Conservation (phyloP, 768 basidiomycete genomes). For the Rhizopogon rudus region DNA sequence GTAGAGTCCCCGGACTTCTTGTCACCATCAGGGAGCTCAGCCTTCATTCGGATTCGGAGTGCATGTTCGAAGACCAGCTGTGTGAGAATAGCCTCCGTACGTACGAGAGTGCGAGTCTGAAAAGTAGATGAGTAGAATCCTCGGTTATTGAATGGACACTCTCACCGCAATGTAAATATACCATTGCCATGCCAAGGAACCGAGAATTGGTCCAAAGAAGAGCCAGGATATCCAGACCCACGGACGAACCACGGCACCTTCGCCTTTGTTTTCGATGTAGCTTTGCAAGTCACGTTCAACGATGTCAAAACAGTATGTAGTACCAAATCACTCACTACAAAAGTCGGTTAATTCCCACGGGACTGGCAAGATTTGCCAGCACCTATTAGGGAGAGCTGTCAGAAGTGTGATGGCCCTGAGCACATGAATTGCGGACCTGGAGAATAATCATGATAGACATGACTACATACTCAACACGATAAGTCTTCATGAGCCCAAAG, state of each 20-base stretch:
- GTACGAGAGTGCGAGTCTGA: conserved; percentile 40
- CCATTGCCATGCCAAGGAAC: conserved; percentile 43
- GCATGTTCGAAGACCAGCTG: conserved; percentile 52
- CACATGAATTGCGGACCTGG: neutral
- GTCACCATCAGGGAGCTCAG: conserved; percentile 12
- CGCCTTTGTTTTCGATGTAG: conserved; percentile 53
- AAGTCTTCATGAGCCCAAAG: conserved; percentile 11
- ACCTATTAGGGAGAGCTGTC: conserved; percentile 6
- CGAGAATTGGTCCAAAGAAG: conserved; percentile 42
- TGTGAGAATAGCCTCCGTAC: conserved; percentile 46
- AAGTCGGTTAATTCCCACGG: conserved; percentile 27
- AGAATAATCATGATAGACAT: conserved; percentile 6
- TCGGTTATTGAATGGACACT: conserved; percentile 4
- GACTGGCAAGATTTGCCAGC: conserved; percentile 18
- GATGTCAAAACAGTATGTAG: neutral
- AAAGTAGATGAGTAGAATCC: neutral
- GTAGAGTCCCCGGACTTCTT: neutral
- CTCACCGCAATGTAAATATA: conserved; percentile 39
- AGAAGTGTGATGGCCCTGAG: no score
- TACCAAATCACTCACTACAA: conserved; percentile 16
- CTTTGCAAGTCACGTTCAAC: conserved; percentile 21
- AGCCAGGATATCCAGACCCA: conserved; percentile 65
- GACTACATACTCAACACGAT: conserved; percentile 5
- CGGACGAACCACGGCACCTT: conserved; percentile 46
- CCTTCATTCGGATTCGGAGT: conserved; percentile 47